These are phyloP conservation scores for Nannizzia gypsea DNA, from an alignment of 2,329 filamentous ascomycete genomes.

Conservation along the genomic window DNA sequence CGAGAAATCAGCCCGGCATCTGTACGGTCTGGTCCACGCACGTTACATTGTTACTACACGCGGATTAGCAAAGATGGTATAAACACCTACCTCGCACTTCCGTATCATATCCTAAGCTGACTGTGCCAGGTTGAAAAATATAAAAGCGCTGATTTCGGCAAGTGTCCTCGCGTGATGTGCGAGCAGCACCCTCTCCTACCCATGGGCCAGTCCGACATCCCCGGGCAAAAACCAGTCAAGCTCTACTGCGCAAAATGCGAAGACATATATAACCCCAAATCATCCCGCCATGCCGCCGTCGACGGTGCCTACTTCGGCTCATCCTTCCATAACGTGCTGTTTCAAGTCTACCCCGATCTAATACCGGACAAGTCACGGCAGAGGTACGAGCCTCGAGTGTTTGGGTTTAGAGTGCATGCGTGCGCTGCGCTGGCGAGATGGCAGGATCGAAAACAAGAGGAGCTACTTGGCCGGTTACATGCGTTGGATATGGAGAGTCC, in stretches of 20 bases:
- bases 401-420: conserved; percentile 91
- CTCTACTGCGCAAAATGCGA: conserved; percentile 96
- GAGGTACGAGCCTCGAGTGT: conserved; percentile 80
- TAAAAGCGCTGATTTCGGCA: conserved; percentile 95
- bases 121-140: conserved; percentile 79
- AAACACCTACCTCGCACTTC: conserved; percentile 16
- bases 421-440: conserved; percentile 77
- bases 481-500: conserved; percentile 60
- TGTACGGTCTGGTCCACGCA: conserved; percentile 92
- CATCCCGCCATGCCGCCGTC: conserved; percentile 84
- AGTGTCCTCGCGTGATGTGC: conserved; percentile 93
- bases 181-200: conserved; percentile 85
- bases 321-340: conserved; percentile 97
- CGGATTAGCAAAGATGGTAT: conserved; percentile 90
- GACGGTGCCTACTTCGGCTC: conserved; percentile 98
- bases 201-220: conserved; percentile 83
- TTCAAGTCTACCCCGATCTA: conserved; percentile 90
- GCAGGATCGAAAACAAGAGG: conserved; percentile 71
- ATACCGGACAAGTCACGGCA: conserved; percentile 75
- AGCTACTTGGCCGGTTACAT: conserved; percentile 68
- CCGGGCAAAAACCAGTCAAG: conserved; percentile 82
- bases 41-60: conserved; percentile 94
- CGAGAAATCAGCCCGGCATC: conserved; percentile 88
- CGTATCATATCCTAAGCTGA: neutral
- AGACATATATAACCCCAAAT: conserved; percentile 98